Evolutionary conservation across 164 flowering plant species (phyloP), one percentile per base, ranked within the genome.

Genomic region (Tetrastigma voinierianum): DNA sequence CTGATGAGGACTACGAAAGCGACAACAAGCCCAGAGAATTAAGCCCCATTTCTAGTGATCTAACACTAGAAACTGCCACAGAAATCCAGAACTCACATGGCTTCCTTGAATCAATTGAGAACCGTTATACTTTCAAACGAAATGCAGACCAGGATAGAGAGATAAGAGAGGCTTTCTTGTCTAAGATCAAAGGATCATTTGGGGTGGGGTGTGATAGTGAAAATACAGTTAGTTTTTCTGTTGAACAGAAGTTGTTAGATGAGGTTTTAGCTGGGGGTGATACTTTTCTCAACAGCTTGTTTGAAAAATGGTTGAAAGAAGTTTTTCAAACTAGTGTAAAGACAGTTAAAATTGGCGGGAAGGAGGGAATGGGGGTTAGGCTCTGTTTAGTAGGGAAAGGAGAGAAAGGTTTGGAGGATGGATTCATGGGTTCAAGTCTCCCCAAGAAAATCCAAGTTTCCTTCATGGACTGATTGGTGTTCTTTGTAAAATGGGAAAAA

Each of bases 241-340:
- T 91, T 16, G 92, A 89, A 60, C 75, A 82, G 53, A 72, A 15
- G 69, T 83, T 86, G 57, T 65, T 91, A 71, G 88, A 84, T 64
- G 85, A 76, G 66, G 40, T 87, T n/a, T 59, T 74, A 16, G 54
- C 12, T 12, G 82, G 84, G 24, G 80, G 65, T 48, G 82, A 81
- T 67, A 70, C 60, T 45, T 83, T 83, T 68, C 66, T 82, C 10
- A 75, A 82, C 57, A 70, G 77, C 82, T 72, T 80, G 85, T 81
- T 86, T 79, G 90, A 87, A 40, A 78, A 83, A 62, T 91, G 97
- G 97, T 72, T 87, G 46, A 81, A 79, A 81, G 90, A 86, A 61
- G 69, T 91, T 70, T 83, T 91, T 74, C 84, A 85, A 82, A 82
- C 78, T 49, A 82, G 87, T 71, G 76, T 90, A 76, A 16, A 74